Evolutionary conservation across 83 land plant genomes (phyloP).

Genomic region (Thuja plicata): DNA sequence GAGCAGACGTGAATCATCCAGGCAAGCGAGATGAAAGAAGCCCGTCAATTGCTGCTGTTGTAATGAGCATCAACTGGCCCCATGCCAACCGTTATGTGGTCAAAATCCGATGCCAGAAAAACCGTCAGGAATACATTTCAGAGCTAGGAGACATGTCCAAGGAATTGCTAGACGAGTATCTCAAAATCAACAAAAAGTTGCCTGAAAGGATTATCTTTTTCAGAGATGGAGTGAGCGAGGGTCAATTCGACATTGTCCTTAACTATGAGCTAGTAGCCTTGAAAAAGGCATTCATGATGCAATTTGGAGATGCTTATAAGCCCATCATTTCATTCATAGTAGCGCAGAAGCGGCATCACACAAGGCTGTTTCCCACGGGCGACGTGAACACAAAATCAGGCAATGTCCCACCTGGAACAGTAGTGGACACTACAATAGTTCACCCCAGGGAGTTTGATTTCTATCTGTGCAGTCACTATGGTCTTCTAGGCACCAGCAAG

Average conservation of each 20-base stretch:
- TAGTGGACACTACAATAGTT: slow-evolving; percentile 64
- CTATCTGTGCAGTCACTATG: slow-evolving; percentile 74
- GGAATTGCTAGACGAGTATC: slow-evolving; percentile 49
- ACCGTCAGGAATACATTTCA: slow-evolving; percentile 60
- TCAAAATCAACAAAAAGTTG: slow-evolving; percentile 10
- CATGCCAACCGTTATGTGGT: slow-evolving; percentile 71
- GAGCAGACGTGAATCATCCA: slow-evolving; percentile 93
- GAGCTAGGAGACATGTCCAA: slow-evolving; percentile 53
- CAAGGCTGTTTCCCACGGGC: slow-evolving; percentile 66
- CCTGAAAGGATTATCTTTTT: slow-evolving; percentile 46
- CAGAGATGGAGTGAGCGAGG: slow-evolving; percentile 89
- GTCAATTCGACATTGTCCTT: slow-evolving; percentile 77
- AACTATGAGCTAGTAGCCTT: slow-evolving; percentile 57
- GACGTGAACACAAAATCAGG: slow-evolving; percentile 30
- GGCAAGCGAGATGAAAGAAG: slow-evolving; percentile 41
- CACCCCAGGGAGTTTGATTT: slow-evolving; percentile 75
- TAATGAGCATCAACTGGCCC: slow-evolving; percentile 81
- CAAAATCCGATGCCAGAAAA: slow-evolving; percentile 59
- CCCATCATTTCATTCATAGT: slow-evolving; percentile 71
- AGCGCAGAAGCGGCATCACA: slow-evolving; percentile 82
- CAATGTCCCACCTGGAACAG: slow-evolving; percentile 70
- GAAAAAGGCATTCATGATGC: slow-evolving; percentile 13
- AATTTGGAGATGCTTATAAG: slow-evolving; percentile 8
- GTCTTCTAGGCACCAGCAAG: slow-evolving; percentile 75
- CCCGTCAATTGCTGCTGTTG: slow-evolving; percentile 93